Evolutionary conservation across 2,329 filamentous ascomycete species (phyloP), one percentile per base, ranked within the genome.

Genomic region (Cordyceps pruinosa): DNA sequence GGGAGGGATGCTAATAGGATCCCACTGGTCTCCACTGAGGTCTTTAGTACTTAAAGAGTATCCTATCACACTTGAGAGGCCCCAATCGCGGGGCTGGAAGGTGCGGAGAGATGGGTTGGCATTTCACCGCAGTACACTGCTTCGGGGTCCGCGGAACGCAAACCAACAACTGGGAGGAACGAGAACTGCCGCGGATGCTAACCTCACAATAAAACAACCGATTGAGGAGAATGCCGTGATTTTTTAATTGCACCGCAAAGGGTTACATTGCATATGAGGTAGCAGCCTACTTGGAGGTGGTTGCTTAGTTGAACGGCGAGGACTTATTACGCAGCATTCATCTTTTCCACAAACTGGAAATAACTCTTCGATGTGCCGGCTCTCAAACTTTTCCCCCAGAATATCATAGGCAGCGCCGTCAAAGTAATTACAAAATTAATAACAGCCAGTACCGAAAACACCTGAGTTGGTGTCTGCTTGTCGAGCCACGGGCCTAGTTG

Each of bases 341-440:
- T 54, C 51, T 32, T 54, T 13, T 45, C 42, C 4, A 54, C 39
- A 34, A 54, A 54, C 12, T 30, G 17, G 12, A 54, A 44, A 19
- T 54, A 54, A 19, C 51, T 54, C 21, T 25, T 21, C 17, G 51
- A 39, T 17, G 51, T 54, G 7, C 19, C 12, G 9, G 23, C 32
- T 32, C 51, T 45, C 44, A 56, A 30, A 17, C 52, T 35, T 47
- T 56, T 56, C 13, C 52, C 52, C 30, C 42, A 56, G 35, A 45
- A 21, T 28, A 56, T 46, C 52, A 56, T 56, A 4, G 52, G 52
- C 21, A 47, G 1, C 15, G 52, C 41, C 15, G 30, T 39, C 13
- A 56, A 19, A n/a, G 42, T 56, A 3, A 56, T 23, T 3, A 56
- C 25, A 41, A 56, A 56, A n/a, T 56, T 56, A n/a, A 56, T 37